Base-by-base conservation (phyloP, 2,329 filamentous ascomycete species). In the Hypoxylon sp. region DNA sequence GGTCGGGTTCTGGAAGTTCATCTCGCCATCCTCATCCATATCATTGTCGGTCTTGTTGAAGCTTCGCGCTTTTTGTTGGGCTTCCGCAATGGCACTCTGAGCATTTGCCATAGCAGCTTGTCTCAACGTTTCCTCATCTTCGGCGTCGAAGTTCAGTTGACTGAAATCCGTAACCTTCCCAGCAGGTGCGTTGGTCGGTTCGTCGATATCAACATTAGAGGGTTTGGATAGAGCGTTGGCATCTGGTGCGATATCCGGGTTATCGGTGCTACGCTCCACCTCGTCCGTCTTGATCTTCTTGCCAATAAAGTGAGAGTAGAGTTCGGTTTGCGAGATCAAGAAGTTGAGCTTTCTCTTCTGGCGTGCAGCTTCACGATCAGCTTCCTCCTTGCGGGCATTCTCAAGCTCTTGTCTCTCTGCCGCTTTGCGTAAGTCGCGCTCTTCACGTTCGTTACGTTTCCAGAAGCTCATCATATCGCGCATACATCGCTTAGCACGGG, bases 271-370 rank as follows among this genome's bases (percentile, higher is more conserved):
- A 66, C 92, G 87, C 82, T 99, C 94, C 52, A 97, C 94, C 78
- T 98, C 94, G 74, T 96, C 92, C 1, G 95, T 98, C 84, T 97
- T 97, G 82, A 98, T 97, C 85, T 99, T 99, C 84, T 97, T 97
- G 80, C 96, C 95, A 75, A 99, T 98, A 81, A 99, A 99, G 85
- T 99, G 96, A 46, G 95, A 98, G 85, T 99, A 99, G 55, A 99
- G 87, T 80, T 99, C 96, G 0, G 96, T 99, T 83, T 99, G 96
- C 0, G 95, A 98, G 80, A 99, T 99, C 71, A 99, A 87, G 87
- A 99, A 99, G 83, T 99, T 98, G 79, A 99, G 92, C 84, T 99
- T 99, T 76, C 96, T 91, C 88, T 97, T 97, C 83, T 99, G 96
- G 71, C 96, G 90, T 74, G 97, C 97, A 14, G 96, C 94, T 87